Base-by-base conservation (phyloP, 768 basidiomycete genomes). In the Piloderma croceum region DNA sequence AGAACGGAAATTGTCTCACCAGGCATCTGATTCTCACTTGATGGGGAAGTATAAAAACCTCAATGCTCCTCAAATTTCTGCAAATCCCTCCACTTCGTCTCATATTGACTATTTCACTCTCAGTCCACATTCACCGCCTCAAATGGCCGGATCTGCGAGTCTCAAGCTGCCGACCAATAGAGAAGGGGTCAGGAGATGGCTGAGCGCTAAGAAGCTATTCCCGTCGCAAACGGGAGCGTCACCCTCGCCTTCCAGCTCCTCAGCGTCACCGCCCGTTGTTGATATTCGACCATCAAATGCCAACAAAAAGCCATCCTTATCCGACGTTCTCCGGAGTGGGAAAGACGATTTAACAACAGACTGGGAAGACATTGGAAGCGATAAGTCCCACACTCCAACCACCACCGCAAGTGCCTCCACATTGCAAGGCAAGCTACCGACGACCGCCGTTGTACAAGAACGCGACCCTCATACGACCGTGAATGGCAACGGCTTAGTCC, bases 161-260 rank as follows among this genome's bases (percentile, higher is more conserved):
- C 55, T 61, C 27, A 71, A 79, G 51, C 65, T 90, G 34, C 87
- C 87, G 2, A 85, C 77, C 58, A 86, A 77, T 15, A 69, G 84
- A 15, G 81, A 85, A 38, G 86, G 80, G 18, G 87, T 89, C 19
- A 82, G 79, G 59, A 85, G 83, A 51, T 90, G 87, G 87, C 58
- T 89, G 32, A 82, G 68, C 48, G 77, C 59, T 34, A 79, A 77
- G 58, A 79, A 74, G 55, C 63, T 73, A 17, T 74, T 76, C 43
- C 62, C 73, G 6, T 64, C 74, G 2, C 67, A 65, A 24, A 53
- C 68, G 6, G 62, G 68, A 3, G 57, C 69, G 38, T 57, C 65
- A 19, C 54, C 59, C 38, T 62, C 65, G 5, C 63, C 67, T 2
- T 55, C 65, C 13, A 50, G 62, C 12, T 53, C 61, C 20, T 46